Conservation (phyloP, 495 filamentous ascomycete species). For the Pseudomonodictys pantanalensis region DNA sequence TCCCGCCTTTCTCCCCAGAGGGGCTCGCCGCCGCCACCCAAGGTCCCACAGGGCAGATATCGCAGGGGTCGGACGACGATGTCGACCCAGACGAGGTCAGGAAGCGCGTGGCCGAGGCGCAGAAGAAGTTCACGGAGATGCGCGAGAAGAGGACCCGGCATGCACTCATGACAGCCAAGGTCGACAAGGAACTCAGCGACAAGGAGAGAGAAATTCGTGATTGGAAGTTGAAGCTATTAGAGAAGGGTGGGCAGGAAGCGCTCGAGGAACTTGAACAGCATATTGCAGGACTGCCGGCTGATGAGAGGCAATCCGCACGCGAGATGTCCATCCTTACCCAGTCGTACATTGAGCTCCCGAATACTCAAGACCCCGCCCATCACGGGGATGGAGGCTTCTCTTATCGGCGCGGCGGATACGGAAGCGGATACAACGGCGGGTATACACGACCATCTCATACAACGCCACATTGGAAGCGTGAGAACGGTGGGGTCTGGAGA, state of each 20-base stretch:
- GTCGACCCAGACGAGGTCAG: slow-evolving; percentile 79
- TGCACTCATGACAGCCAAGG: slow-evolving; percentile 64
- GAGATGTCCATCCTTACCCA: no score
- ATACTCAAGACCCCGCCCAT: no score
- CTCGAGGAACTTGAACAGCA: no score
- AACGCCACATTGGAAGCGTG: slow-evolving; percentile 44
- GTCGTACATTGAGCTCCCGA: no score
- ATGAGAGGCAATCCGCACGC: no score
- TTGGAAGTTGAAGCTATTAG: slow-evolving; percentile 61
- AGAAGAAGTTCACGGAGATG: slow-evolving; percentile 72
- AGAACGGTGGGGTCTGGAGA: slow-evolving; percentile 50
- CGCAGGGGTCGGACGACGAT: no score
- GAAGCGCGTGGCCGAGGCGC: slow-evolving; percentile 70
- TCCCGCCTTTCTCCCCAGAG: no score
- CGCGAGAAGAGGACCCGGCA: slow-evolving; percentile 72
- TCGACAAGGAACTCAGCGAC: slow-evolving; percentile 71
- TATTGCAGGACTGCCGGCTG: no score
- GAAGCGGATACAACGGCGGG: slow-evolving; percentile 42
- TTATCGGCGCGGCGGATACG: no score
- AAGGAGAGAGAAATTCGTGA: slow-evolving; percentile 73
- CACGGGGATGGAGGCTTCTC: no score
- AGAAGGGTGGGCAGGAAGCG: slow-evolving; percentile 40
- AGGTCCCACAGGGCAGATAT: no score
- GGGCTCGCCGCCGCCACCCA: no score
- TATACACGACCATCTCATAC: slow-evolving; percentile 40